Base-by-base conservation (phyloP, 2,329 filamentous ascomycete species). In the Phyllosticta capitalensis region DNA sequence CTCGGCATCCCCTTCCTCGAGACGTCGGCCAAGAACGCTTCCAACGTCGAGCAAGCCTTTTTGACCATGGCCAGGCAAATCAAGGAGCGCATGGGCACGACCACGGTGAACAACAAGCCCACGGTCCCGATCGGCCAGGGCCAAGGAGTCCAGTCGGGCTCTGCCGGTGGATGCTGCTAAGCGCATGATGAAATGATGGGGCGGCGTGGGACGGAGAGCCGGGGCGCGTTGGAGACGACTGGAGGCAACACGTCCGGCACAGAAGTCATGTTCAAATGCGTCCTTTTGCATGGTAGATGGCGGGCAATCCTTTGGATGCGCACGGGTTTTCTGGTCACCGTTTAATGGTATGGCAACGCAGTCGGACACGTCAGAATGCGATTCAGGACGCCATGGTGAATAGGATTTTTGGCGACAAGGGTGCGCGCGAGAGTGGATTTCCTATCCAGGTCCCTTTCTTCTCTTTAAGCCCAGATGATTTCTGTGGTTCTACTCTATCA, bases 51-150 rank as follows among this genome's bases (percentile, higher is more conserved):
- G 81, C 94, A 99, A 80, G 92, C 94, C 72, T 99, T 99, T 87
- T 79, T 99, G 79, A 99, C 94, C 76, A 99, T 99, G 94, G 94
- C 94, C 69, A 88, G 94, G 76, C 94, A 99, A 79, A 99, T 99
- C 81, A 99, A 99, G 85, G 92, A 97, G 82, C 89, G 94, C 72
- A 99, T 99, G 92, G 94, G 94, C 71, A 96, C 90, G 68, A 94
- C 92, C 64, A 88, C 89, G 66, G 92, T 92, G 81, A 97, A 97
- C 85, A 95, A 92, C 80, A 99, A 97, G 83, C 92, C 92, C 65
- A 95, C 90, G 69, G 92, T 99, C 69, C 91, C 96, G 75, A 94
- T 99, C 70, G 90, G 91, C 62, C 88, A 91, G 74, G 94, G 94
- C 72, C 91, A 95, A 77, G 92, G 92, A 69, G 92, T 99, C 67